Percentiles rank a stretch among this genome's conserved stretches.
These are phyloP conservation scores for Alectoria sarmentosa DNA, from an alignment of 495 filamentous ascomycete species.

Conservation along the genomic window DNA sequence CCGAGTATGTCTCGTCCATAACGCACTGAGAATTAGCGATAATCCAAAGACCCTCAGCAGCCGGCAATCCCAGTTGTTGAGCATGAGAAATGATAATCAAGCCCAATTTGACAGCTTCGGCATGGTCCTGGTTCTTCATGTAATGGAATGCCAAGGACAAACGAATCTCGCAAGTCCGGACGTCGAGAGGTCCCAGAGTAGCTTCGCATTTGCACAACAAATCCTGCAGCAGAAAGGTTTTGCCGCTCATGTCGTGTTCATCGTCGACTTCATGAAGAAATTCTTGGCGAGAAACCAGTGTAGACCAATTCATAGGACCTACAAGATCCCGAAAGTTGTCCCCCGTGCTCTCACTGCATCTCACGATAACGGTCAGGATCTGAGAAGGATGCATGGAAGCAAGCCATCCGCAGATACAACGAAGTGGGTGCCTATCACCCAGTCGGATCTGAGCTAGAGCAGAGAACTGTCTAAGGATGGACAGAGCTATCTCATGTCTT, in stretches of 20 bases:
- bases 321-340: constrained; percentile 7
- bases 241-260: not conserved
- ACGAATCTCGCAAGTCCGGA: not conserved
- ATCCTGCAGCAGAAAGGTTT: not conserved
- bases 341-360: not conserved
- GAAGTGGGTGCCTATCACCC: constrained; percentile 4
- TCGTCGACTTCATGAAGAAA: not conserved
- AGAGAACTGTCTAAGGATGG: constrained; percentile 8
- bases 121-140: not conserved
- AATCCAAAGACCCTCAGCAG: not conserved
- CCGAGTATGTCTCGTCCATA: not conserved
- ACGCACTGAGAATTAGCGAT: not conserved
- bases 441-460: not conserved
- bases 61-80: not conserved
- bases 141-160: not conserved
- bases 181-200: not conserved
- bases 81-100: not conserved
- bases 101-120: not conserved
- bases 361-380: not conserved
- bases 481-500: constrained; percentile 10
- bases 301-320: constrained; percentile 4
- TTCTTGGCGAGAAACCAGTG: not conserved
- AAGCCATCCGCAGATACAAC: constrained; percentile 9
- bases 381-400: constrained; percentile 1
- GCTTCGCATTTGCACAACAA: not conserved